Evolutionary conservation across 306 rosid species (phyloP), one percentile per base, ranked within the genome.

Genomic region (Crataegus laevigata): DNA sequence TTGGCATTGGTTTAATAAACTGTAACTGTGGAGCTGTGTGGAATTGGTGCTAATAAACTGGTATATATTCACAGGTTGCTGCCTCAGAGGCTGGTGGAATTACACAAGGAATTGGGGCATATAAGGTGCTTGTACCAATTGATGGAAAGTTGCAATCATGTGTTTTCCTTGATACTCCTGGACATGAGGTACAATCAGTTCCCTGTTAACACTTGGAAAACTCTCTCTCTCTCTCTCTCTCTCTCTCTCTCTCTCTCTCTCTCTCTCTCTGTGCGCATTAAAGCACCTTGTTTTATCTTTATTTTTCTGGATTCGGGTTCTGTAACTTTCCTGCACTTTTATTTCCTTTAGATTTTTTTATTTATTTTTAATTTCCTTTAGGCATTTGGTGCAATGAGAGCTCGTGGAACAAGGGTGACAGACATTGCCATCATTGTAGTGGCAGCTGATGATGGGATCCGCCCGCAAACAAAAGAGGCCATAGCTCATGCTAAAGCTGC

Each of bases 341-440:
- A 43, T 74, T 77, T 66, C 51, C 62, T 62, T 63, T 81, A 57
- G 74, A 77, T 36, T 36, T 36, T 36, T 36, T 28, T 29, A 2
- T 30, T 29, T 29, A 28, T 28, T 7, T 36, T 36, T 36, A 36
- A 36, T 36, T 36, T 36, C 38, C 38, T 34, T 34, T 34, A 34
- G 99, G 99, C 99, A 55, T 94, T 94, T 86, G 99, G 99, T 78
- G 99, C 99, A 69, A 94, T 94, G 99, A 94, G 99, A 88, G 99
- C 99, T 74, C 97, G 99, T 73, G 99, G 99, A 75, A 93, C 99
- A 76, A 93, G 97, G 55, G 97, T 92, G 82, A 94, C 99, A 52
- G 99, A 94, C 80, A 92, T 94, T 80, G 97, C 91, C 66, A 88
- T 94, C 69, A 76, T 94, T 83, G 97, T 94, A 52, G 99, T 94